Percentiles rank a stretch among this genome's conserved stretches.
These are phyloP conservation scores for Volvariella surrecta DNA, from an alignment of 1,284 basidiomycete species.

Conservation along the genomic window DNA sequence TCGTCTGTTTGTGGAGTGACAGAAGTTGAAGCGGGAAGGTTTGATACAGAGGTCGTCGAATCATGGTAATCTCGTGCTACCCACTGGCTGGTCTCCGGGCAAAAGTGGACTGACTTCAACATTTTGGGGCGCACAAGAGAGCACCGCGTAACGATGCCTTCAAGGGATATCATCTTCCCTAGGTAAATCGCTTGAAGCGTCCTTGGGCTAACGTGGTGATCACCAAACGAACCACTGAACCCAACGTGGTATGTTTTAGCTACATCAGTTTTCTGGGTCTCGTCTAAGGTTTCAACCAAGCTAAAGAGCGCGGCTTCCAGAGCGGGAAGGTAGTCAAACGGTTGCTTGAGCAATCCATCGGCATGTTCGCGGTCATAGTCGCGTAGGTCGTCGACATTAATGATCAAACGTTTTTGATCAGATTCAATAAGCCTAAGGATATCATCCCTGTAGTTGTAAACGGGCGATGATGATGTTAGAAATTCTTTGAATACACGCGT, in stretches of 20 bases:
- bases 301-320: slow-evolving; percentile 82
- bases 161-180: slow-evolving; percentile 93
- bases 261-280: slow-evolving; percentile 80
- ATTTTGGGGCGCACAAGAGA: slow-evolving; percentile 98
- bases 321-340: slow-evolving; percentile 86
- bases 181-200: slow-evolving; percentile 86
- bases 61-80: slow-evolving; percentile 92
- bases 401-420: slow-evolving; percentile 83
- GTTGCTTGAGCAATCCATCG: slow-evolving; percentile 81
- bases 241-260: slow-evolving; percentile 82
- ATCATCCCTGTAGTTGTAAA: slow-evolving; percentile 83
- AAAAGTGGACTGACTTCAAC: slow-evolving; percentile 95
- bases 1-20: slow-evolving; percentile 90
- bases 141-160: slow-evolving; percentile 98
- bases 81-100: slow-evolving; percentile 79
- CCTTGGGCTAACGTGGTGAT: slow-evolving; percentile 95
- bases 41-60: slow-evolving; percentile 79
- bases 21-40: slow-evolving; percentile 84
- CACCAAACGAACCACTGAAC: slow-evolving; percentile 97
- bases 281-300: slow-evolving; percentile 71
- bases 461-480: slow-evolving; percentile 67
- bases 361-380: slow-evolving; percentile 84
- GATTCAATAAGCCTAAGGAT: slow-evolving; percentile 81
- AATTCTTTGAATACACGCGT: slow-evolving; percentile 84
- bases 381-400: slow-evolving; percentile 96